Base-by-base conservation (phyloP, 805 yeast genomes). In the Metschnikowia dekortorum region DNA sequence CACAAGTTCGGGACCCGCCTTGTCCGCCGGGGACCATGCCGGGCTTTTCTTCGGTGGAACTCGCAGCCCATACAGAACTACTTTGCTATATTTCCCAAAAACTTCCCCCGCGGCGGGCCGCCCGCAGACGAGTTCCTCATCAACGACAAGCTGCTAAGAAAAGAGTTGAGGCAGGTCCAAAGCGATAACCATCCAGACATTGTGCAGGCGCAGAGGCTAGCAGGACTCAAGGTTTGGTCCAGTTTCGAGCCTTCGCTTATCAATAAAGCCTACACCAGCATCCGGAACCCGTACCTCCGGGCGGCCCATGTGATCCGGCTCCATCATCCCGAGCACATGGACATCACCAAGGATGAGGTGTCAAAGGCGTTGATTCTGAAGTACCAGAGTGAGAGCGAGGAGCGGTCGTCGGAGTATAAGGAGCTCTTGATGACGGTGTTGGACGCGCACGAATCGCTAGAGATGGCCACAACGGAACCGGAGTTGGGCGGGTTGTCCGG, bases 381-480 rank as follows among this genome's bases (percentile, higher is more conserved):
- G 44, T 80, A 67, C 34, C 76, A 73, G 54, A 37, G 54, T 3
- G 48, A 57, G 6, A 65, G 70, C 1, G 62, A 63, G n/a, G 69
- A 65, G 35, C 59, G 57, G n/a, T 55, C 71, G 9, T 49, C 69
- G 39, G 68, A 65, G 34, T 73, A 82, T 52, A 81, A 84, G 50
- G 77, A 71, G 13, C 69, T 88, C 61, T 69, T 92, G 38, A 80
- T 89, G 84, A 81, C 81, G 40, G 86, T 92, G 22, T 72, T 92
- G 68, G 95, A 89, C 56, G 82, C 89, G 4, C 94, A 91, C 63
- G 99, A 92, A 66, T 79, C 81, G 39, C 70, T 91, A 50, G 95
- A 88, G 53, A 81, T 81, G 55, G 84, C 89, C 5, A 69, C 72
- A 1, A 69, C 67, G 47, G 85, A 81, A 46, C 68, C 74, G 2